Conservation (phyloP, 176 grass and related monocot genomes). For the Hordeum vulgare region MorexV3_pseudomolecules_assembly NC_058524.1:402025580-402026079, state of each 20-base stretch:
- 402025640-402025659: not conserved
- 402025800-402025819: not conserved
- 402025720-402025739: not conserved
- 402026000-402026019: constrained; percentile 5
- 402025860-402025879: not conserved
- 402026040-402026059: constrained; percentile 80
- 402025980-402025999: not conserved
- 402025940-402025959: not conserved
- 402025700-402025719: not conserved
- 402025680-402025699: not conserved
- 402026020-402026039: constrained; percentile 6
- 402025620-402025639: not conserved
- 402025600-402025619: not conserved
- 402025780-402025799: not conserved
- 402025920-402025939: not conserved
- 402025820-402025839: not conserved
- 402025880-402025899: not conserved
- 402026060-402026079: constrained; percentile 94
- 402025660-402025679: not conserved
- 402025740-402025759: not conserved
- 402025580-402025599: not conserved
- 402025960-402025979: constrained; percentile 1
- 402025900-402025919: not conserved
- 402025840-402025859: not conserved
- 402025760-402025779: not conserved